Evolutionary conservation across 176 grass and related monocot species (phyloP).

Genomic region (Oryza rufipogon): DNA sequence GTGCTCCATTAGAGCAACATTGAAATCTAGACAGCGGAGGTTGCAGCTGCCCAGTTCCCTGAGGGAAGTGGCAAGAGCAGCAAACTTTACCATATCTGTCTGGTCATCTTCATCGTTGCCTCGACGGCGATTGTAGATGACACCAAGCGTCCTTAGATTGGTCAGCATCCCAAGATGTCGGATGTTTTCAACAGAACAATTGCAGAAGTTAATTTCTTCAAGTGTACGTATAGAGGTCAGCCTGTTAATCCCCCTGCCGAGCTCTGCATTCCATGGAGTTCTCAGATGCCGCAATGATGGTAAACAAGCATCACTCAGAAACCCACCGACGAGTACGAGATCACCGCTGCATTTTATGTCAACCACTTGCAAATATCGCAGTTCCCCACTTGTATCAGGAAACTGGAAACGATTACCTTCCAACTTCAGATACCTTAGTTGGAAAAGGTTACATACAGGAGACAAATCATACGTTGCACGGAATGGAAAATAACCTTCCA

Average conservation of each 20-base stretch:
- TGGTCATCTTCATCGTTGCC: neutral
- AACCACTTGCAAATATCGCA: neutral
- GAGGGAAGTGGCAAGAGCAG: too few relatives aligned
- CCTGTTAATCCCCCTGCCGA: too few relatives aligned
- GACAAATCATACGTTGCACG: neutral
- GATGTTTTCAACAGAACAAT: neutral
- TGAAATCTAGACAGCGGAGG: too few relatives aligned
- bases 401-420: neutral
- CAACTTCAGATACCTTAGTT: slow-evolving; percentile 19
- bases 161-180: slow-evolving; percentile 9
- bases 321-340: too few relatives aligned
- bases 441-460: slow-evolving; percentile 19
- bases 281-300: too few relatives aligned
- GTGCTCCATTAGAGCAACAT: too few relatives aligned
- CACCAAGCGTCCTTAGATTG: neutral
- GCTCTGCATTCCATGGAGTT: too few relatives aligned
- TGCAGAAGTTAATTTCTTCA: too few relatives aligned
- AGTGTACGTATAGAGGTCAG: too few relatives aligned
- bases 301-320: too few relatives aligned
- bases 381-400: slow-evolving; percentile 14
- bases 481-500: neutral
- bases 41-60: too few relatives aligned
- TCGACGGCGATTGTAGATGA: rapidly evolving
- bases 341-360: too few relatives aligned
- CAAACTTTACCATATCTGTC: neutral